Conservation (phyloP, 805 yeast genomes). For the Candida nemodendra region DNA sequence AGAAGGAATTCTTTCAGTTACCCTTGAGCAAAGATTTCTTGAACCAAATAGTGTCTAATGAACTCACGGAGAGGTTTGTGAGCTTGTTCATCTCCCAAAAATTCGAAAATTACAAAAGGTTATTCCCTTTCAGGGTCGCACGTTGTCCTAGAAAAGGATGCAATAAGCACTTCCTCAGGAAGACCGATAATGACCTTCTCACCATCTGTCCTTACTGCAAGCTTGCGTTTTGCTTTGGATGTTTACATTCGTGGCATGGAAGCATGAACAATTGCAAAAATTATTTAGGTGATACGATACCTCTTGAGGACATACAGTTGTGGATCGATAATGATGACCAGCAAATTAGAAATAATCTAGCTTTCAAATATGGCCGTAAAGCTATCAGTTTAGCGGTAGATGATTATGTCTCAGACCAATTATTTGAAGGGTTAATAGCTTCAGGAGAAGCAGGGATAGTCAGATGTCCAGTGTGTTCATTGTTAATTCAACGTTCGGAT, state of each 20-base stretch:
- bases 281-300: slow-evolving; percentile 33
- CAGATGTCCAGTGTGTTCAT: slow-evolving; percentile 52
- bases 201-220: slow-evolving; percentile 49
- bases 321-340: slow-evolving; percentile 36
- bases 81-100: slow-evolving; percentile 37
- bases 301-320: slow-evolving; percentile 37
- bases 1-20: slow-evolving; percentile 39
- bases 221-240: slow-evolving; percentile 54
- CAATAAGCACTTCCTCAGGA: slow-evolving; percentile 44
- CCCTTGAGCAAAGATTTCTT: slow-evolving; percentile 39
- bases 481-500: slow-evolving; percentile 51
- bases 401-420: slow-evolving; percentile 45
- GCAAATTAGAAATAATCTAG: slow-evolving; percentile 28
- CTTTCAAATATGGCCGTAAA: slow-evolving; percentile 44
- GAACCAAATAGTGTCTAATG: slow-evolving; percentile 9
- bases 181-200: slow-evolving; percentile 44
- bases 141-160: slow-evolving; percentile 51
- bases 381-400: slow-evolving; percentile 41
- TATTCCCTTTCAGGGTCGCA: slow-evolving; percentile 48
- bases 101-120: slow-evolving; percentile 41
- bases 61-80: slow-evolving; percentile 37
- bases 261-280: slow-evolving; percentile 43
- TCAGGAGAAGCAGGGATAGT: slow-evolving; percentile 42
- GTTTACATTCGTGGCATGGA: slow-evolving; percentile 65
- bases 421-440: slow-evolving; percentile 43